phyloP scores from a whole-genome alignment of 345 rosid species.

The Euphorbia pulcherrima region DNA sequence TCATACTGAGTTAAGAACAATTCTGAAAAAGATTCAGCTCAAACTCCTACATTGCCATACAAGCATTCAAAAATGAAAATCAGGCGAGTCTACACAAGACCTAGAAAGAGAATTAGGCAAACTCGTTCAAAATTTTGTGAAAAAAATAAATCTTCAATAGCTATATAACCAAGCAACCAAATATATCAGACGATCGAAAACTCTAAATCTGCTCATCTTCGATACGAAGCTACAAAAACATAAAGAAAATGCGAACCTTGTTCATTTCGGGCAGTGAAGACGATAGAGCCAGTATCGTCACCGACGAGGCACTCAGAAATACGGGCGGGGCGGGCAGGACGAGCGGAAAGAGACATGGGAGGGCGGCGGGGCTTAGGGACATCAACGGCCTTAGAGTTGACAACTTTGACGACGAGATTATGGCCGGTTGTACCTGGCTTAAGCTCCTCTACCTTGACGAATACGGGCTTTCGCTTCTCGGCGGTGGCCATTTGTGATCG shows the following conservation, averaged over 20 bases:
- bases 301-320: constrained; percentile 82
- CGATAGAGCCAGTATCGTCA: constrained; percentile 64
- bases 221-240: not conserved
- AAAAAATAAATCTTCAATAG: not conserved
- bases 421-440: constrained; percentile 59
- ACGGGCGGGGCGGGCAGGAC: constrained; percentile 47
- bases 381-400: constrained; percentile 33
- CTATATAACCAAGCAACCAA: not conserved
- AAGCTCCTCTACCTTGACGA: constrained; percentile 48
- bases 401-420: constrained; percentile 50
- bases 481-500: constrained; percentile 15
- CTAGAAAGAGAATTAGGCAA: not conserved
- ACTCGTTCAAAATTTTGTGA: not conserved
- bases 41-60: not conserved
- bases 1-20: not conserved
- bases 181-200: not conserved
- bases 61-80: not conserved
- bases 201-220: not conserved
- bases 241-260: constrained; percentile 42
- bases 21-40: not conserved
- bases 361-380: constrained; percentile 45
- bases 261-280: constrained; percentile 87
- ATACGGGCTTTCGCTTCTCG: constrained; percentile 53
- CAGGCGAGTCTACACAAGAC: too few species aligned
- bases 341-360: constrained; percentile 40